Evolutionary conservation across 805 yeast genomes (phyloP).

Genomic region (Lachancea sp.): DNA sequence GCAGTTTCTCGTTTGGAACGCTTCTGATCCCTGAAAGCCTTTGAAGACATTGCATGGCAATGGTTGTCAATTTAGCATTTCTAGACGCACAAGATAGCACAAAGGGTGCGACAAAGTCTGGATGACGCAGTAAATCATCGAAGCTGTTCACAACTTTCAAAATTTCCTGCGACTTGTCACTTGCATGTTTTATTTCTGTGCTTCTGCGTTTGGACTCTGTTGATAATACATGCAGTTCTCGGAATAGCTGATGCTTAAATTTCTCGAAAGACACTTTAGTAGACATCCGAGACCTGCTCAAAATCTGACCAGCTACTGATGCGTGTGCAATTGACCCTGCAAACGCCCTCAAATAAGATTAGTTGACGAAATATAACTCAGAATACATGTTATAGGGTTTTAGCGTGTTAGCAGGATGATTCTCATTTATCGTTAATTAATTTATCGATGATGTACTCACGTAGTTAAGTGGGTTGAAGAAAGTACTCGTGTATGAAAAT

Average conservation of each 20-base stretch:
- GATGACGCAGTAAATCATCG: slow-evolving; percentile 37
- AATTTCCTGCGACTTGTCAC: slow-evolving; percentile 46
- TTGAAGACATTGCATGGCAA: slow-evolving; percentile 67
- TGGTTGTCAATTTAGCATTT: slow-evolving; percentile 64
- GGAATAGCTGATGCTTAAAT: slow-evolving; percentile 32
- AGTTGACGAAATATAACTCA: no score
- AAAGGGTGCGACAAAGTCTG: slow-evolving; percentile 62
- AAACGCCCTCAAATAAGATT: neutral
- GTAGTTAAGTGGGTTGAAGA: no score
- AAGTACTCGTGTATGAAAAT: no score
- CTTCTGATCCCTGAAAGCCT: slow-evolving; percentile 48
- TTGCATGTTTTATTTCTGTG: slow-evolving; percentile 55
- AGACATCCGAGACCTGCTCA: slow-evolving; percentile 7
- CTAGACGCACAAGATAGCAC: slow-evolving; percentile 65
- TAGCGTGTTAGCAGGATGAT: no score
- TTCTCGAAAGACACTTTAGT: slow-evolving; percentile 15
- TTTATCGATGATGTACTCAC: no score
- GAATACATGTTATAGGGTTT: no score
- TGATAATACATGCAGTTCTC: slow-evolving; percentile 55
- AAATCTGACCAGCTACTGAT: neutral
- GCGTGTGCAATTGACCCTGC: neutral
- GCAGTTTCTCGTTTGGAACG: slow-evolving; percentile 47
- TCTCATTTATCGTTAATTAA: no score
- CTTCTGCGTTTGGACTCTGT: slow-evolving; percentile 69
- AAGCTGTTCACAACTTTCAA: slow-evolving; percentile 34